Base-by-base conservation (phyloP, 108 stramenopile species). In the Bacterosira constricta region DNA sequence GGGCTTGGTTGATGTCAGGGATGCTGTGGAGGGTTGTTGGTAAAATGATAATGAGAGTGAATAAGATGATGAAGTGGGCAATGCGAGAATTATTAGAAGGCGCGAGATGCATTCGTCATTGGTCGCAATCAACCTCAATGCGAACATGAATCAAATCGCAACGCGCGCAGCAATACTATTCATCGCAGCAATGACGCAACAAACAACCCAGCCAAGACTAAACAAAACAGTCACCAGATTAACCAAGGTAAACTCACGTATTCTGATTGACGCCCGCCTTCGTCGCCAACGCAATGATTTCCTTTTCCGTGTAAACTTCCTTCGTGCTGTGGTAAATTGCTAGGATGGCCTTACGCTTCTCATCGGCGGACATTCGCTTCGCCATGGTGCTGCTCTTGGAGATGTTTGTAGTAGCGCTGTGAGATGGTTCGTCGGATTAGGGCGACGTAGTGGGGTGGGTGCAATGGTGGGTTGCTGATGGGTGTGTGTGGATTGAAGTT, bases 231-330 rank as follows among this genome's bases (percentile, higher is more conserved):
- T 34, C 27, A 38, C 31, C 26, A 7, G 30, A 55, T n/a, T 26
- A 27, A 52, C 20, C 17, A 55, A 56, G 20, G 12, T 6, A 11
- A 36, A 84, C 86, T 79, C 57, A 85, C 83, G 88, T 80, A 57
- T 86, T 88, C 58, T 77, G 85, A 75, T 91, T 92, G 58, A 96
- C 82, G 0, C 95, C 95, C 10, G 89, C 89, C 84, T 96, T 96
- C 57, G 88, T 67, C 10, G 88, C 91, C 29, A 96, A 54, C 0
- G 83, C 57, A 4, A 87, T 31, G 52, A 96, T 93, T 75, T 96
- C 95, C 72, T 96, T 96, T 73, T 96, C 95, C 1, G 95, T 96
- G 71, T 86, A 96, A 1, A 96, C 95, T 56, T 82, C 79, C 58
- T 93, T 92, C 11, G 83, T 71, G 38, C 69, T 69, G 62, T 96